phyloP scores from a whole-genome alignment of 345 rosid genomes.

The Brassica juncea region DNA sequence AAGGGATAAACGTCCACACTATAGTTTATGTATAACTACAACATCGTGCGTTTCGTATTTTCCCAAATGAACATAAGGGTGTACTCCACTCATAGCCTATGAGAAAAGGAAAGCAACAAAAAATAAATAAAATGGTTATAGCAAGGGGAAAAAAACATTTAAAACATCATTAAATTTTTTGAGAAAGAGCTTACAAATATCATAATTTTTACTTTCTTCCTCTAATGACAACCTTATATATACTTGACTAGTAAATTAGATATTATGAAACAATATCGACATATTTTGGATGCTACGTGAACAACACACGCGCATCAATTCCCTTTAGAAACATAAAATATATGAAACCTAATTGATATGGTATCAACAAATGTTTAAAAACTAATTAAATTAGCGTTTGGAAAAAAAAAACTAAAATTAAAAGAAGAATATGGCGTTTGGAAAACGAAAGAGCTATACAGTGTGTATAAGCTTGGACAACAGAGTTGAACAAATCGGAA shows the following conservation, averaged over 20 bases:
- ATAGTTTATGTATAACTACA: background rate
- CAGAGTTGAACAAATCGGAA: background rate
- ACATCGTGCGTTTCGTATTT: background rate
- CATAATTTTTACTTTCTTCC: background rate
- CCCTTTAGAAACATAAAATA: background rate
- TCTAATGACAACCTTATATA: background rate
- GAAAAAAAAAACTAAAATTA: no score
- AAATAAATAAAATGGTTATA: background rate
- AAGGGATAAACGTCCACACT: background rate
- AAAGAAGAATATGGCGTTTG: background rate
- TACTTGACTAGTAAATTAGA: background rate
- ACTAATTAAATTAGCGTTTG: no score
- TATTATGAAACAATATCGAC: background rate
- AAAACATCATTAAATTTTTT: background rate
- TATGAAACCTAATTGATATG: background rate
- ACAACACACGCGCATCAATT: slow-evolving; percentile 21
- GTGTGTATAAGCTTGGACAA: background rate
- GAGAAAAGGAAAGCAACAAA: background rate
- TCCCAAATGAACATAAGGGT: background rate
- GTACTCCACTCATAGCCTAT: background rate
- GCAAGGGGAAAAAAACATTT: background rate
- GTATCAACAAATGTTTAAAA: background rate
- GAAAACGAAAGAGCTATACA: background rate
- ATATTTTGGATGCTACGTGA: slow-evolving; percentile 21
- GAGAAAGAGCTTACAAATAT: no score